These are phyloP conservation scores for Solioccasus polychromus DNA, from an alignment of 768 basidiomycete species.

Conservation along the genomic window DNA sequence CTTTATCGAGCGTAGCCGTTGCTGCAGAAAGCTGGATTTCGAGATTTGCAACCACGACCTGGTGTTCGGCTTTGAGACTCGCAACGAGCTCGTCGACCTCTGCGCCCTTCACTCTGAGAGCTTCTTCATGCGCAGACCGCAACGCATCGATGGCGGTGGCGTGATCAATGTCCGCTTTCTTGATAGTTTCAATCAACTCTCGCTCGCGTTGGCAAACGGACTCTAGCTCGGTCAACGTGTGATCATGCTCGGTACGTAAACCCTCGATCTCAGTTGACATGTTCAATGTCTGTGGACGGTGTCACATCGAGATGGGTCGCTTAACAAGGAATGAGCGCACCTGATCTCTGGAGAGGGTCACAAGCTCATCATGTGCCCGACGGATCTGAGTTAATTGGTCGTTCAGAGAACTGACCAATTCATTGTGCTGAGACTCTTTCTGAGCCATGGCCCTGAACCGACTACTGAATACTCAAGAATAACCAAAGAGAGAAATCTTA, in stretches of 20 bases:
- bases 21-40: constrained; percentile 45
- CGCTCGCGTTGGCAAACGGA: constrained; percentile 55
- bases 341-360: constrained; percentile 80
- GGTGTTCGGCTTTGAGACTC: constrained; percentile 51
- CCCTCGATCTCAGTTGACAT: constrained; percentile 86
- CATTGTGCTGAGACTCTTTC: constrained; percentile 89
- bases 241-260: constrained; percentile 58
- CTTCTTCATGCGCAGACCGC: constrained; percentile 42
- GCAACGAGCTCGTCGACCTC: constrained; percentile 43
- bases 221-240: constrained; percentile 51
- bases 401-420: constrained; percentile 71
- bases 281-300: constrained; percentile 59
- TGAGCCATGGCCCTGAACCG: constrained; percentile 86
- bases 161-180: constrained; percentile 50
- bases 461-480: constrained; percentile 6
- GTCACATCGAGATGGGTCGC: background rate
- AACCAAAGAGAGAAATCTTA: constrained; percentile 36
- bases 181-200: constrained; percentile 48
- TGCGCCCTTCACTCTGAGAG: constrained; percentile 38
- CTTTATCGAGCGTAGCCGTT: constrained; percentile 41
- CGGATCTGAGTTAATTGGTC: constrained; percentile 64
- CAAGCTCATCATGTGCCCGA: constrained; percentile 79
- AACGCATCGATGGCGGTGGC: constrained; percentile 47
- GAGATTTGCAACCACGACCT: constrained; percentile 35
- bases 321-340: constrained; percentile 37